A percentile compares a stretch with the other conserved stretches of the same genome.
These are phyloP conservation scores for Xylariaceae sp. DNA, from an alignment of 2,329 filamentous ascomycete genomes.

Conservation along the genomic window DNA sequence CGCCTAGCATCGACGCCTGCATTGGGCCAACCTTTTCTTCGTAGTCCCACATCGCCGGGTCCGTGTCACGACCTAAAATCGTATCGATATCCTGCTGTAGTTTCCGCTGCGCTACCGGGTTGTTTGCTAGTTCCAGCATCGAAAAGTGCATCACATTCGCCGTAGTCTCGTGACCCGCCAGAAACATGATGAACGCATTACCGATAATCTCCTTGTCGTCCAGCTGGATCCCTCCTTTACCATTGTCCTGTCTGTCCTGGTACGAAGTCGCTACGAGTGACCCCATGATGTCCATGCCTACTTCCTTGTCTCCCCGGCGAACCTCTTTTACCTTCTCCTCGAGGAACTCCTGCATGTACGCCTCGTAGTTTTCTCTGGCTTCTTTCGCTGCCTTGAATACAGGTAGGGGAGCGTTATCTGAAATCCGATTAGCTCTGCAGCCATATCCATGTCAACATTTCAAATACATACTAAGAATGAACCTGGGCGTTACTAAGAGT, in stretches of 20 bases:
- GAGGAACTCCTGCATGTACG: constrained; percentile 75
- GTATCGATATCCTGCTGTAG: constrained; percentile 74
- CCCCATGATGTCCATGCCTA: constrained; percentile 62
- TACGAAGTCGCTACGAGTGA: constrained; percentile 55
- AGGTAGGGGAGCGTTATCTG: constrained; percentile 54
- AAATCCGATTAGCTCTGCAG: constrained; percentile 15
- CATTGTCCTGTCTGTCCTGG: constrained; percentile 34
- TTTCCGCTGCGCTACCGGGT: constrained; percentile 66
- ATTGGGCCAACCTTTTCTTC: constrained; percentile 70
- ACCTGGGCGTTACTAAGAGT: constrained; percentile 65
- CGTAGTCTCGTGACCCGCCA: constrained; percentile 83
- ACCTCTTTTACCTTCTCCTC: constrained; percentile 60
- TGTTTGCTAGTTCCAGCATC: constrained; percentile 71
- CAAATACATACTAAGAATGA: constrained; percentile 56
- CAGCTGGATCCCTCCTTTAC: constrained; percentile 48
- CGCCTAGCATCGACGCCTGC: constrained; percentile 73
- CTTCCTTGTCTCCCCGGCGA: constrained; percentile 46
- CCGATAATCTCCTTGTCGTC: constrained; percentile 72
- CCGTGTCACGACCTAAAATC: constrained; percentile 61
- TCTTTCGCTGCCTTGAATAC: constrained; percentile 57
- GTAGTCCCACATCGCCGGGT: constrained; percentile 72
- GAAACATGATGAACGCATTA: constrained; percentile 72
- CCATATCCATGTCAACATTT: not conserved
- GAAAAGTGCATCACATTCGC: constrained; percentile 78
- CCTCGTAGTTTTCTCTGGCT: constrained; percentile 67